Conservation (phyloP, 2,329 filamentous ascomycete genomes). For the Aureobasidium sp. region DNA sequence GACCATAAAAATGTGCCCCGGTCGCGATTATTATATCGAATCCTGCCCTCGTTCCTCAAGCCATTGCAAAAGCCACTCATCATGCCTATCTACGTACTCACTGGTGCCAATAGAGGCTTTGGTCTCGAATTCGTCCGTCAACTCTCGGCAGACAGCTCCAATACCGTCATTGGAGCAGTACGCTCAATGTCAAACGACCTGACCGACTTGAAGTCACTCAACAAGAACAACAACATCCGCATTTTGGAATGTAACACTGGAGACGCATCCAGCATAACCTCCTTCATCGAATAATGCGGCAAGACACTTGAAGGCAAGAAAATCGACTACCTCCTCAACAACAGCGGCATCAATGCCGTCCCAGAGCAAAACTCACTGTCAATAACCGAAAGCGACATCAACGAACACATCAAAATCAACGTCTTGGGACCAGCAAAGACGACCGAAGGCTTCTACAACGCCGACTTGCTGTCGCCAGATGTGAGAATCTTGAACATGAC, state of each 20-base stretch:
- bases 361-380: slow-evolving; percentile 32
- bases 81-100: slow-evolving; percentile 30
- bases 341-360: slow-evolving; percentile 35
- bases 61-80: neutral
- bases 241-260: slow-evolving; percentile 36
- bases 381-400: slow-evolving; percentile 30
- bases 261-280: slow-evolving; percentile 28
- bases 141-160: slow-evolving; percentile 19
- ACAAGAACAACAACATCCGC: slow-evolving; percentile 26
- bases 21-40: neutral
- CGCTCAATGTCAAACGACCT: slow-evolving; percentile 28
- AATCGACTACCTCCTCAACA: slow-evolving; percentile 36
- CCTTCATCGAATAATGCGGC: slow-evolving; percentile 28
- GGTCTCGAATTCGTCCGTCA: slow-evolving; percentile 29
- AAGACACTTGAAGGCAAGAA: slow-evolving; percentile 28
- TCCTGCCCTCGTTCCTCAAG: neutral
- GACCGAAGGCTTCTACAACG: slow-evolving; percentile 30
- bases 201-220: slow-evolving; percentile 24
- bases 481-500: slow-evolving; percentile 31
- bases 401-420: slow-evolving; percentile 38
- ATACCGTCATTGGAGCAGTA: slow-evolving; percentile 34
- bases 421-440: slow-evolving; percentile 41
- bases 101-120: slow-evolving; percentile 30
- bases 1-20: neutral
- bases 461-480: slow-evolving; percentile 23